Evolutionary conservation across 2,329 filamentous ascomycete genomes (phyloP).

Genomic region (Teratosphaeria gauchensis): DNA sequence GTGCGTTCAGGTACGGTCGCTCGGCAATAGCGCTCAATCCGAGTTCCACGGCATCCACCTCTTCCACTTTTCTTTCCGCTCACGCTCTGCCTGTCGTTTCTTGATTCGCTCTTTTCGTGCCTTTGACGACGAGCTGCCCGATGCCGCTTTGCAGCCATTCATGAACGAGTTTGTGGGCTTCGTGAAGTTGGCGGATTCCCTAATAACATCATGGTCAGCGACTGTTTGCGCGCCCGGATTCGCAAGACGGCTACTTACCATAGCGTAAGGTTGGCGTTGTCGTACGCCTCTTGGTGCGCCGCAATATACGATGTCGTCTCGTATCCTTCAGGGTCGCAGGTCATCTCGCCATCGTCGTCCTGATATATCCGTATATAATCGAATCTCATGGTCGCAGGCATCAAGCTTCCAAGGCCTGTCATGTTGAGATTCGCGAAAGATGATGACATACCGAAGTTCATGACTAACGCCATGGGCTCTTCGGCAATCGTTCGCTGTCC

Average conservation of each 20-base stretch:
- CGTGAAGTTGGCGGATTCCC: conserved; percentile 41
- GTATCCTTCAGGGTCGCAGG: conserved; percentile 59
- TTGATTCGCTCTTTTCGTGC: conserved; percentile 6
- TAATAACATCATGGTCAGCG: conserved; percentile 16
- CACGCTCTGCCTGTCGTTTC: conserved; percentile 6
- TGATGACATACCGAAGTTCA: conserved; percentile 62
- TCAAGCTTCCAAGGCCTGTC: conserved; percentile 42
- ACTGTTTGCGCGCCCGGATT: neutral
- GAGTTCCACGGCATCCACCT: conserved; percentile 12
- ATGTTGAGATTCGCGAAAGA: conserved; percentile 55
- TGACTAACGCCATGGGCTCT: conserved; percentile 58
- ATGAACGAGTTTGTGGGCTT: conserved; percentile 56
- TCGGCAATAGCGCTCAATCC: neutral
- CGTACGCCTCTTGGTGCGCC: conserved; percentile 51
- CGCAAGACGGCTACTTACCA: conserved; percentile 41
- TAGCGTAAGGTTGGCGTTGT: conserved; percentile 53
- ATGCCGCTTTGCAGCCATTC: conserved; percentile 39
- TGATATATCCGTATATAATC: conserved; percentile 66
- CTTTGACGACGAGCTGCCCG: conserved; percentile 3
- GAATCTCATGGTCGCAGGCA: conserved; percentile 56
- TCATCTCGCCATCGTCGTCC: conserved; percentile 46
- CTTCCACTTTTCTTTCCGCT: conserved; percentile 8
- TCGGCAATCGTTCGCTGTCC: conserved; percentile 55
- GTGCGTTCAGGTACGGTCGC: neutral
- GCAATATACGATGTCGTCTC: conserved; percentile 59